phyloP scores from a whole-genome alignment of 768 basidiomycete genomes.

The Cyathus striatus region DNA sequence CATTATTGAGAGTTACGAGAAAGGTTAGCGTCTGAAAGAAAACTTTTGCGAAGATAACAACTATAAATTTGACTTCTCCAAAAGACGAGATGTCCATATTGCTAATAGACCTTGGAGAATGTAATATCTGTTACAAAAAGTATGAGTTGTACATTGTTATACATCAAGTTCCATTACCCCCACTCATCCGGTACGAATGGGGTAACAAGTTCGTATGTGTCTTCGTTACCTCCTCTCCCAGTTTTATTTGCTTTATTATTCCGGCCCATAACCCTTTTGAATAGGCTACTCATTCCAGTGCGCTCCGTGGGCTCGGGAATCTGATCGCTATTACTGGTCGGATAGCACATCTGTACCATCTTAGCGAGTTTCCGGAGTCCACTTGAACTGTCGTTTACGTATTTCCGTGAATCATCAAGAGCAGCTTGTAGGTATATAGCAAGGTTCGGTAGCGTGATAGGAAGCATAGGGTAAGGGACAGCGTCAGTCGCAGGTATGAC shows the following conservation, averaged over 20 bases:
- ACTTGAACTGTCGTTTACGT: slow-evolving; percentile 52
- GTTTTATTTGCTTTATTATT: slow-evolving; percentile 37
- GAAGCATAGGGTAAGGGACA: slow-evolving; percentile 65
- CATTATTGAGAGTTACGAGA: no score
- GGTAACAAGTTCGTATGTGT: slow-evolving; percentile 78
- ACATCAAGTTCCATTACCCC: no score
- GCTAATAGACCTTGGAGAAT: no score
- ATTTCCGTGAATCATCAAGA: slow-evolving; percentile 62
- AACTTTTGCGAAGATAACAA: no score
- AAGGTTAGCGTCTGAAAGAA: no score
- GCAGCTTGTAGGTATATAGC: slow-evolving; percentile 72
- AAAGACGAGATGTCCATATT: no score
- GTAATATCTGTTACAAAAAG: no score
- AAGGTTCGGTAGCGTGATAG: slow-evolving; percentile 70
- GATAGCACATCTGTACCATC: slow-evolving; percentile 65
- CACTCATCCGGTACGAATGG: slow-evolving; percentile 77
- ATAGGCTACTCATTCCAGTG: slow-evolving; percentile 44
- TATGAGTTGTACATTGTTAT: no score
- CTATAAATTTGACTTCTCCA: no score
- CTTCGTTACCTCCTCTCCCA: slow-evolving; percentile 57
- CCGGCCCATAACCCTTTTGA: slow-evolving; percentile 59
- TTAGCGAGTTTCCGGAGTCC: slow-evolving; percentile 66
- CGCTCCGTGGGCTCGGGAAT: slow-evolving; percentile 26
- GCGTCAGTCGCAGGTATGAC: slow-evolving; percentile 57
- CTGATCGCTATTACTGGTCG: slow-evolving; percentile 26